Evolutionary conservation across 1,284 basidiomycete genomes (phyloP).

Genomic region (Ganoderma sinense): DNA sequence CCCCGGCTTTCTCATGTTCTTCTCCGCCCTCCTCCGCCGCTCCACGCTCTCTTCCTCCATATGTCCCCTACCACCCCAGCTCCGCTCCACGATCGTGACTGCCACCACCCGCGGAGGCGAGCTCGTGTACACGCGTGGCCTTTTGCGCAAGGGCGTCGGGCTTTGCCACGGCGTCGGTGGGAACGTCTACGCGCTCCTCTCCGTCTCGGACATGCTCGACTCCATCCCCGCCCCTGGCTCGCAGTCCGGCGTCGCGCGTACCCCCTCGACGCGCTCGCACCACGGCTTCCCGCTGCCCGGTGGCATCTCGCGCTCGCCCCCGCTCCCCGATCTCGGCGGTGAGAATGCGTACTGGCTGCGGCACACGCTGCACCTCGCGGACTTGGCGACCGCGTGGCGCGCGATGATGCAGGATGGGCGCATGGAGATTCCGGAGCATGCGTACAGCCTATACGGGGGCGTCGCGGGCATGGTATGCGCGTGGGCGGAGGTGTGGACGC

Average conservation of each 20-base stretch:
- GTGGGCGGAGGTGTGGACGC: conserved; percentile 54
- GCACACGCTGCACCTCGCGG: conserved; percentile 55
- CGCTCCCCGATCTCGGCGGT: neutral
- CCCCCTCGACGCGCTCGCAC: neutral
- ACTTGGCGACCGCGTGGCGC: conserved; percentile 48
- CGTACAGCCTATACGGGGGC: conserved; percentile 64
- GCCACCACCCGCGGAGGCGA: conserved; percentile 48
- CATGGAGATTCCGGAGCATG: conserved; percentile 56
- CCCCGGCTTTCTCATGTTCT: conserved; percentile 54
- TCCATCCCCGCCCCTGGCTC: conserved; percentile 3
- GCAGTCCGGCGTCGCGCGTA: neutral
- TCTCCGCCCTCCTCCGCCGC: conserved; percentile 48
- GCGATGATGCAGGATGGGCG: conserved; percentile 44
- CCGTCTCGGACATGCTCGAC: conserved; percentile 45
- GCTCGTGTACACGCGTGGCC: conserved; percentile 54
- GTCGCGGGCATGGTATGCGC: conserved; percentile 63
- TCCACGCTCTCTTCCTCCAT: conserved; percentile 18
- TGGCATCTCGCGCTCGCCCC: conserved; percentile 1
- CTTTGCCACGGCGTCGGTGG: conserved; percentile 65
- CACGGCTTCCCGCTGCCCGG: conserved; percentile 3
- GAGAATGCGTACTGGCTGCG: conserved; percentile 36
- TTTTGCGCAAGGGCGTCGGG: conserved; percentile 62
- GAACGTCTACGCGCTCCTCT: conserved; percentile 57
- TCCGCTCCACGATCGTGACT: conserved; percentile 35
- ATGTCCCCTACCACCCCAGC: conserved; percentile 31